Conservation (phyloP, 2,329 filamentous ascomycete genomes). For the Colletotrichum salicis region DNA sequence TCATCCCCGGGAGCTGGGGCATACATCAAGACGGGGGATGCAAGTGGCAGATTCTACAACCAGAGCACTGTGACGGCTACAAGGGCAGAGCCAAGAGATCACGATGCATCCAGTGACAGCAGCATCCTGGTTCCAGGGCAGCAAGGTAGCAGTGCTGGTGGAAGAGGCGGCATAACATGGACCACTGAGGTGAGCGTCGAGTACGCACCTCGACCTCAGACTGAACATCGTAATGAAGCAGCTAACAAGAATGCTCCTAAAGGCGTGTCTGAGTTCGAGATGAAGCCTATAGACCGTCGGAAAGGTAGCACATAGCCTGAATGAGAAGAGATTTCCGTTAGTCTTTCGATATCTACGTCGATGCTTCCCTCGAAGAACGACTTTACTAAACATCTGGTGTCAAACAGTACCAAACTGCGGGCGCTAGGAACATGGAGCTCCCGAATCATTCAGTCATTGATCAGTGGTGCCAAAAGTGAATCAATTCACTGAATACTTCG, state of each 20-base stretch:
- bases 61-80: not conserved
- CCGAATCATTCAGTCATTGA: no score
- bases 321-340: no score
- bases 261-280: not conserved
- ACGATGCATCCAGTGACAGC: constrained; percentile 26
- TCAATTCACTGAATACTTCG: no score
- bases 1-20: not conserved
- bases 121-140: constrained; percentile 21
- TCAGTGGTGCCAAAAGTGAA: no score
- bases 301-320: no score
- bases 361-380: no score
- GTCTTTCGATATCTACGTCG: no score
- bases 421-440: no score
- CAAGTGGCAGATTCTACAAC: constrained; percentile 21
- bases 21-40: constrained; percentile 11
- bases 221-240: not conserved
- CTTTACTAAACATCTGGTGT: no score
- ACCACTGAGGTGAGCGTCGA: constrained; percentile 14
- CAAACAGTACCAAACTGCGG: no score
- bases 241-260: not conserved
- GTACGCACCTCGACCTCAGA: not conserved
- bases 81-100: not conserved
- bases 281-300: not conserved
- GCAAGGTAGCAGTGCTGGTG: not conserved
- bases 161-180: not conserved